Percentiles rank a stretch among this genome's conserved stretches.
Conservation (phyloP, 768 basidiomycete genomes). For the Suillus americanus region DNA sequence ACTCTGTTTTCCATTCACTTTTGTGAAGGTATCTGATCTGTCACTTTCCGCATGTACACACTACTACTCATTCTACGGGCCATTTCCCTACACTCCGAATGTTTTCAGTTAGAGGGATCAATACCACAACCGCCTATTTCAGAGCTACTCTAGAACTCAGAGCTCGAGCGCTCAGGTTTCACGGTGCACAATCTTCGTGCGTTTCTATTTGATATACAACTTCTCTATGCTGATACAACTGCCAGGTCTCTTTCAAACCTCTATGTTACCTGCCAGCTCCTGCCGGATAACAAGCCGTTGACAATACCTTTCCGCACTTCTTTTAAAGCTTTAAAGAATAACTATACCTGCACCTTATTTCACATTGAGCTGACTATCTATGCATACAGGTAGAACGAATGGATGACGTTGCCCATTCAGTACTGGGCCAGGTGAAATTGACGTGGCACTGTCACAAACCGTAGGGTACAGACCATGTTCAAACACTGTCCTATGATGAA, state of each 20-base stretch:
- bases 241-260: constrained; percentile 85
- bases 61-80: too few relatives aligned
- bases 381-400: constrained; percentile 85
- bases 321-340: constrained; percentile 88
- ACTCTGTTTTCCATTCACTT: too few relatives aligned
- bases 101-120: constrained; percentile 84
- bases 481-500: too few relatives aligned
- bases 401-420: constrained; percentile 81
- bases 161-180: constrained; percentile 74
- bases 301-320: constrained; percentile 91
- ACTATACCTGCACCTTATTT: constrained; percentile 57
- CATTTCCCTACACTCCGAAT: background rate
- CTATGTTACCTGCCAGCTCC: constrained; percentile 89
- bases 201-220: constrained; percentile 16
- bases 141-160: constrained; percentile 81
- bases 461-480: too few relatives aligned
- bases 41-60: too few relatives aligned
- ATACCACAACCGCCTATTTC: constrained; percentile 71
- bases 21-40: too few relatives aligned
- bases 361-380: constrained; percentile 2
- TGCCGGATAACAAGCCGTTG: constrained; percentile 90
- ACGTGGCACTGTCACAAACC: too few relatives aligned
- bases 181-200: constrained; percentile 81
- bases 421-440: constrained; percentile 55
- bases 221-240: constrained; percentile 28